phyloP scores from a whole-genome alignment of 495 filamentous ascomycete genomes.

The Neurospora sp. region DNA sequence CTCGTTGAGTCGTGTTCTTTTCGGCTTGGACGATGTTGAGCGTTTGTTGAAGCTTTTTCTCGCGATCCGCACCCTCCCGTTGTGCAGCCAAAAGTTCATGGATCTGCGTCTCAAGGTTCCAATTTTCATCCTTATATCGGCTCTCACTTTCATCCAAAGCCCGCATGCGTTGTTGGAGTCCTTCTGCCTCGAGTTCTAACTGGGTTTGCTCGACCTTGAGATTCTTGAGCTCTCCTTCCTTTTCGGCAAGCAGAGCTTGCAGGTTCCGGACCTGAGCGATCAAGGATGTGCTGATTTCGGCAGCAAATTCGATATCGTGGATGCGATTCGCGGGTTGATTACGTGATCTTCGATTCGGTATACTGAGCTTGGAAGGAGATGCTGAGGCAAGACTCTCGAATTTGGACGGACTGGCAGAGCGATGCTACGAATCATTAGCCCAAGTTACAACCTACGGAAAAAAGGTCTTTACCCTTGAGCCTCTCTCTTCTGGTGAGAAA shows the following conservation, averaged over 20 bases:
- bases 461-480: conserved; percentile 37
- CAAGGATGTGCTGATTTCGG: conserved; percentile 86
- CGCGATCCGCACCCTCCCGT: conserved; percentile 64
- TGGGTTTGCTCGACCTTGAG: conserved; percentile 61
- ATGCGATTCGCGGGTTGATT: conserved; percentile 81
- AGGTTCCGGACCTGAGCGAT: conserved; percentile 82
- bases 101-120: conserved; percentile 82
- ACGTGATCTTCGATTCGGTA: conserved; percentile 72
- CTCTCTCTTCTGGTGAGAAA: conserved; percentile 39
- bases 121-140: conserved; percentile 95
- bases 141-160: conserved; percentile 85
- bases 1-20: conserved; percentile 64
- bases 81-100: conserved; percentile 65
- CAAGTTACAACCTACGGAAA: neutral
- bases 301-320: conserved; percentile 91
- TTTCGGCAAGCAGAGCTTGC: conserved; percentile 71
- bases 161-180: conserved; percentile 66
- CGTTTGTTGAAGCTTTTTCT: conserved; percentile 64
- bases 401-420: conserved; percentile 63
- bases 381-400: conserved; percentile 76
- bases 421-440: conserved; percentile 34
- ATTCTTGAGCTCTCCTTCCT: conserved; percentile 74
- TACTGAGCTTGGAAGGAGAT: conserved; percentile 82
- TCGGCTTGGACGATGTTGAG: conserved; percentile 60
- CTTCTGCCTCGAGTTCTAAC: conserved; percentile 73